A percentile compares a stretch with the other conserved stretches of the same genome.
phyloP scores from a whole-genome alignment of 208 protist genomes.

The Wallacemonas sp. region DNA sequence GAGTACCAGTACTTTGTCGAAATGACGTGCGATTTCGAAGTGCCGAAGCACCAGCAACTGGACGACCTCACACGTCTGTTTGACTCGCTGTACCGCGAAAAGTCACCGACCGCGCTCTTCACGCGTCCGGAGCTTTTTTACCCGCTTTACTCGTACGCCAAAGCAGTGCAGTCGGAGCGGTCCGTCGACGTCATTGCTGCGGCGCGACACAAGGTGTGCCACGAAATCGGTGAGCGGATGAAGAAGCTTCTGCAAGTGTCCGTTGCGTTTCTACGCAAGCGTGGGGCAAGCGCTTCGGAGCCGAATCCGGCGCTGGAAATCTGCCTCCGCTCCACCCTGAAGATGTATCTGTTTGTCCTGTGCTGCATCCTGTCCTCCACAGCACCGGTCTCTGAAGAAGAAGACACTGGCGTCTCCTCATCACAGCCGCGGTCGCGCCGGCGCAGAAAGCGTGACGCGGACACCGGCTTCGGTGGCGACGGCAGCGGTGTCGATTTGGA shows the following conservation, averaged over 20 bases:
- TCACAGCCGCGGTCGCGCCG: conserved; percentile 29
- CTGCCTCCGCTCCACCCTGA: conserved; percentile 81
- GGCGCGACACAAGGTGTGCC: conserved; percentile 88
- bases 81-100: conserved; percentile 77
- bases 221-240: conserved; percentile 81
- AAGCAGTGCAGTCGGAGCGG: conserved; percentile 57
- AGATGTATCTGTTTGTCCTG: conserved; percentile 85
- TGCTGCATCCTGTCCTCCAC: conserved; percentile 70
- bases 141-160: conserved; percentile 73
- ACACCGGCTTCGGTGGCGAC: conserved; percentile 83
- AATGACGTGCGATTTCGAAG: conserved; percentile 67
- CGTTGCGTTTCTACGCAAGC: conserved; percentile 63
- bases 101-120: conserved; percentile 83
- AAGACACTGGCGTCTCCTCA: conserved; percentile 40
- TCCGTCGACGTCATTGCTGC: conserved; percentile 45
- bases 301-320: conserved; percentile 49
- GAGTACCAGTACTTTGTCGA: conserved; percentile 59
- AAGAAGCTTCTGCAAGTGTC: conserved; percentile 85
- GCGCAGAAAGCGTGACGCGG: conserved; percentile 44
- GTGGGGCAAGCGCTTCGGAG: not conserved
- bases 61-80: conserved; percentile 83
- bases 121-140: conserved; percentile 70
- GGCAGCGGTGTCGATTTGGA: conserved; percentile 88
- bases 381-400: conserved; percentile 52
- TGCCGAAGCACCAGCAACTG: conserved; percentile 69